phyloP scores from a whole-genome alignment of 2,329 filamentous ascomycete genomes.

The Zymoseptoria passerinii region DNA sequence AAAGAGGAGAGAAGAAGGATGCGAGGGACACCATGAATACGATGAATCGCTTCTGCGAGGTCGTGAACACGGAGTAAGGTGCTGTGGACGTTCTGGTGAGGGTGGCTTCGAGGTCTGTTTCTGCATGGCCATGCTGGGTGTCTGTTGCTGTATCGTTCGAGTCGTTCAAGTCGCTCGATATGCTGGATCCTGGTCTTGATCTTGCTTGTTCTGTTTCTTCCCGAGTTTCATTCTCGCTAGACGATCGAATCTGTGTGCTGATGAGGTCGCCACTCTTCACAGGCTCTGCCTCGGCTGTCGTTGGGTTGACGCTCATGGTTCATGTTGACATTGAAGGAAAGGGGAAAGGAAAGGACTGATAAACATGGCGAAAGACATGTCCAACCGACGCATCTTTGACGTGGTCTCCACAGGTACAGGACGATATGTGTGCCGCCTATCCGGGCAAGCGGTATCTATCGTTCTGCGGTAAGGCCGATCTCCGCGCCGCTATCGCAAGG shows the following conservation, averaged over 20 bases:
- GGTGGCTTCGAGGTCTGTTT: slow-evolving; percentile 16
- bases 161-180: background rate
- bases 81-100: slow-evolving; percentile 9
- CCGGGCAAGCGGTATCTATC: slow-evolving; percentile 2
- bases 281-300: background rate
- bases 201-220: background rate
- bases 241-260: background rate
- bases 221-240: background rate
- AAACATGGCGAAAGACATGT: background rate
- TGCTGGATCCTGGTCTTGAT: background rate
- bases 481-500: slow-evolving; percentile 3
- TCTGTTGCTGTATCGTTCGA: background rate
- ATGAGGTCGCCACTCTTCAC: background rate
- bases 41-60: slow-evolving; percentile 38
- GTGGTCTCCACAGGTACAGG: background rate
- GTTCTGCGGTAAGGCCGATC: background rate
- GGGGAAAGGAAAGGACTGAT: background rate
- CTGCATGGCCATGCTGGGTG: background rate
- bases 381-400: background rate
- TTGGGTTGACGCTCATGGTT: background rate
- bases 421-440: slow-evolving; percentile 1
- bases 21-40: slow-evolving; percentile 44
- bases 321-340: background rate
- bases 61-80: slow-evolving; percentile 29
- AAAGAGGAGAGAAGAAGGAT: slow-evolving; percentile 46